Evolutionary conservation across 768 basidiomycete genomes (phyloP).

Genomic region (Termitomyces heimii): DNA sequence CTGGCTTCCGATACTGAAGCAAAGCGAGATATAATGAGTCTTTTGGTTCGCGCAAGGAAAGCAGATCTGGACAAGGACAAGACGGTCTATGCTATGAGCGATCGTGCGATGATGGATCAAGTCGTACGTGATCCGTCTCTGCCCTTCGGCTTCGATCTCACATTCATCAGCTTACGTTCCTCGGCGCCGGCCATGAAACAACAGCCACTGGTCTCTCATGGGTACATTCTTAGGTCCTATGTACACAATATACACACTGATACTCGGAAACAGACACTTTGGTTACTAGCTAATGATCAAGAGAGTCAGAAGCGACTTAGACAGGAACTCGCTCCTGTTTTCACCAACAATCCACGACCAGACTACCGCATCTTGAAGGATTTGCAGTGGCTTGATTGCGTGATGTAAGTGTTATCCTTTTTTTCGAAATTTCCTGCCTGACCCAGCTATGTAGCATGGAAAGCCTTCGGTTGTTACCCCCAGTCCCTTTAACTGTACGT

Average conservation of each 20-base stretch:
- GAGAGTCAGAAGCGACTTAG: conserved; percentile 45
- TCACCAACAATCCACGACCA: conserved; percentile 26
- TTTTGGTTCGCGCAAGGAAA: conserved; percentile 40
- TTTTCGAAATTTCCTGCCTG: not conserved
- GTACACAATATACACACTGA: not conserved
- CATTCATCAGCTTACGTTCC: conserved; percentile 33
- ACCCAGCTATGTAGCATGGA: conserved; percentile 26
- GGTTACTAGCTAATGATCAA: conserved; percentile 46
- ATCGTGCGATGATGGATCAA: conserved; percentile 46
- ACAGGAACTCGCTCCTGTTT: conserved; percentile 40
- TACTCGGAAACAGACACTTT: conserved; percentile 32
- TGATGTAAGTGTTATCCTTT: conserved; percentile 23
- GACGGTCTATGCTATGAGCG: conserved; percentile 36
- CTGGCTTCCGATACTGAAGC: conserved; percentile 27
- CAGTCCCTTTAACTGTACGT: conserved; percentile 36
- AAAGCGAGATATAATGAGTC: conserved; percentile 47
- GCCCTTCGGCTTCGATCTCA: not conserved
- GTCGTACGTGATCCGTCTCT: conserved; percentile 26
- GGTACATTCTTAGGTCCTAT: conserved; percentile 20
- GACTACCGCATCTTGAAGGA: conserved; percentile 35
- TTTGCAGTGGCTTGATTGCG: conserved; percentile 33
- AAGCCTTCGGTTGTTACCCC: conserved; percentile 34
- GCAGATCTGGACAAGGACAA: conserved; percentile 28
- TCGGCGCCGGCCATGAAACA: conserved; percentile 41
- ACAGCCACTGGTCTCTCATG: conserved; percentile 45